These are phyloP conservation scores for Piper betle DNA, from an alignment of 164 flowering plant species.

Conservation along the genomic window DNA sequence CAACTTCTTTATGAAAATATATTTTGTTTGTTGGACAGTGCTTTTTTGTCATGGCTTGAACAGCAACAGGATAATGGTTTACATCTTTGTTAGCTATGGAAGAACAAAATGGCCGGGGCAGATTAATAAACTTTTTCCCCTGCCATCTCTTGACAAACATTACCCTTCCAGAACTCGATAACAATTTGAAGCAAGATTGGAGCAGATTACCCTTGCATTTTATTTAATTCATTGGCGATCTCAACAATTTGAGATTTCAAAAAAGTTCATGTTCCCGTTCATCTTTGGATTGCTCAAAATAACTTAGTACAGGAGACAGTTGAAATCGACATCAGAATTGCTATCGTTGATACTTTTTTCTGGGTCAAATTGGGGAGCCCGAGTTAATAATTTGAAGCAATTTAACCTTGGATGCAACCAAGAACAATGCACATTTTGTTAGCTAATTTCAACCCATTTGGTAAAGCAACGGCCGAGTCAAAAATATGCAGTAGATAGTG, in stretches of 20 bases:
- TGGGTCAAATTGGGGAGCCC: too few species aligned
- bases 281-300: too few species aligned
- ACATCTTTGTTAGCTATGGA: slow-evolving; percentile 20
- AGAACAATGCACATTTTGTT: too few species aligned
- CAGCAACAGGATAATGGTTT: slow-evolving; percentile 71
- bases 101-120: slow-evolving; percentile 19
- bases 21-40: slow-evolving; percentile 83
- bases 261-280: too few species aligned
- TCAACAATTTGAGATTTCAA: not conserved
- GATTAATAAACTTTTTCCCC: slow-evolving; percentile 1
- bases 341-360: too few species aligned
- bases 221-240: not conserved
- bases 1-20: slow-evolving; percentile 82
- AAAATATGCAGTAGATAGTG: too few species aligned
- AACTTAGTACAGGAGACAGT: too few species aligned
- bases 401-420: too few species aligned
- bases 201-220: not conserved
- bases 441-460: too few species aligned
- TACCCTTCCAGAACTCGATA: not conserved
- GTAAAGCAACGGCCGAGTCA: too few species aligned
- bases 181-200: not conserved
- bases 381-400: too few species aligned
- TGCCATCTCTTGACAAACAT: not conserved
- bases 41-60: slow-evolving; percentile 63
- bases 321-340: too few species aligned